A percentile compares a stretch with the other conserved stretches of the same genome.
phyloP scores from a whole-genome alignment of 225 moss, liverwort and hornwort species.

The Sphagnum contortum region DNA sequence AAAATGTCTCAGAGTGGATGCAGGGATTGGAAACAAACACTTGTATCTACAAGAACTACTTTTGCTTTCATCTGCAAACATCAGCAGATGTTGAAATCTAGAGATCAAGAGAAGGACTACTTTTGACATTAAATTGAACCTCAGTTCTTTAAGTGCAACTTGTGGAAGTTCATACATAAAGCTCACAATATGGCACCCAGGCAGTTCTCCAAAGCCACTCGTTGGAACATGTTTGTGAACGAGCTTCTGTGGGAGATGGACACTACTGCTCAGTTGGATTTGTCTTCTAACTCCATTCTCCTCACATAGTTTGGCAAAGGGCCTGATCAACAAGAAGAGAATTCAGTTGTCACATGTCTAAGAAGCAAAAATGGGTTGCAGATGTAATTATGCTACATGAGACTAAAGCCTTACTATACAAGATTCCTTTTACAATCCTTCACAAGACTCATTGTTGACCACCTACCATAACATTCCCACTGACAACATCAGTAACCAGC shows the following conservation, averaged over 20 bases:
- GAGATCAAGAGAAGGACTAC: constrained; percentile 2
- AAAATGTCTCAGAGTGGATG: too few relatives aligned
- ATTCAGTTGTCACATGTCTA: constrained; percentile 3
- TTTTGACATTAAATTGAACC: constrained; percentile 5
- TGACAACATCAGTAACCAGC: too few relatives aligned
- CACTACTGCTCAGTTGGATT: constrained; percentile 10
- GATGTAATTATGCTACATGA: constrained; percentile 23
- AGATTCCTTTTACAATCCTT: constrained; percentile 13
- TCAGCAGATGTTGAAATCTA: constrained; percentile 5
- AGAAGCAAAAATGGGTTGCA: constrained; percentile 23
- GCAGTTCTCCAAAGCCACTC: constrained; percentile 3
- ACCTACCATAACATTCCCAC: too few relatives aligned
- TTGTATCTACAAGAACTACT: too few relatives aligned
- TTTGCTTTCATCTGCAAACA: constrained; percentile 10
- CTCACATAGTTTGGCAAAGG: constrained; percentile 11
- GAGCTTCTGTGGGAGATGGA: constrained; percentile 18
- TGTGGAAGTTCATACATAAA: constrained; percentile 29
- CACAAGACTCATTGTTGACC: constrained; percentile 3
- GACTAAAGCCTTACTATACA: constrained; percentile 23
- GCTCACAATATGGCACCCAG: constrained; percentile 7
- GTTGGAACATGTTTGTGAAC: constrained; percentile 40
- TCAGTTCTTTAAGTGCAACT: constrained; percentile 5
- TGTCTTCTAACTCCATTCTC: constrained; percentile 22
- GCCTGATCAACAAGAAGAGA: background rate
- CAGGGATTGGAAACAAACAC: too few relatives aligned